Evolutionary conservation across 352 stramenopile genomes (phyloP), one percentile per base, ranked within the genome.

Genomic region (Saprolegnia diclina): DNA sequence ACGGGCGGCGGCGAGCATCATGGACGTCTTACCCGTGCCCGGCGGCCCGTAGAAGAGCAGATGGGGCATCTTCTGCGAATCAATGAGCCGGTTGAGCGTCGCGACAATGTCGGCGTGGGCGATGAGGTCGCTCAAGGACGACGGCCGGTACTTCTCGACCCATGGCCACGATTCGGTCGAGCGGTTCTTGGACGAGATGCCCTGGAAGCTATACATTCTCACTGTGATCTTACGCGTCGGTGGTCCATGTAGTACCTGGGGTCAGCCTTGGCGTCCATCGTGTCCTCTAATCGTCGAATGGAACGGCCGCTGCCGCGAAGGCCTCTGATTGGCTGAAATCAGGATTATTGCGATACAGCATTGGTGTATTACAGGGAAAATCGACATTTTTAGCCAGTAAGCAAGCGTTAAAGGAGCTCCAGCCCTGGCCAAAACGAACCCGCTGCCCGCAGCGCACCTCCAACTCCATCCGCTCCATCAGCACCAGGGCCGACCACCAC

Each of bases 111-210:
- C 92, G 69, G 98, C 85, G 72, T 99, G 97, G 5, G 96, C 95
- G 53, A 99, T 97, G 13, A 99, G 77, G 73, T 99, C 96, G 72
- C 97, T 79, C 13, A 99, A 77, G 59, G 77, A 96, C 22, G 83
- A 89, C 22, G 97, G 97, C 1, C 97, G 90, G 81, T 99, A 99
- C 79, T 99, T 99, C 79, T 99, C 97, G 14, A 99, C 96, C 97
- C 96, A 99, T 22, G 96, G 92, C 80, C 95, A 93, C 55, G 85
- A 91, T 71, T 93, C 86, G 7, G 86, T 94, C 48, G 83, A 79
- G 38, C 86, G 81, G 67, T 92, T 91, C 65, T 78, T 78, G 13
- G 82, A 90, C 26, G 86, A 94, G 59, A 94, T 92, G 71, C 86
- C 86, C 64, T 90, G 83, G 61, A 94, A 94, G 44, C 79, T 82